phyloP scores from a whole-genome alignment of 2,329 filamentous ascomycete species.

The Penicillium digitatum region DNA sequence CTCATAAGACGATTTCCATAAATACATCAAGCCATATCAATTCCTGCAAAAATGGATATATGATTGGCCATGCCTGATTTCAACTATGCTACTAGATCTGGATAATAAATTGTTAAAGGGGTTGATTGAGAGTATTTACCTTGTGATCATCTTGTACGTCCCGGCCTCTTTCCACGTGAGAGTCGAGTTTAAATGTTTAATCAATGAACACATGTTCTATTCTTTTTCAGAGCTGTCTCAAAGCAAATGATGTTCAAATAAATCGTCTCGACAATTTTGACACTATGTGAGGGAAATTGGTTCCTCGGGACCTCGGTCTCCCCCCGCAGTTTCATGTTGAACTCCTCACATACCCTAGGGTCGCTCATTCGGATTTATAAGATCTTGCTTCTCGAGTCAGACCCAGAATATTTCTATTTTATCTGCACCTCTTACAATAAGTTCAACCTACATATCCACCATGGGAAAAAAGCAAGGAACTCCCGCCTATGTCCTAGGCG shows the following conservation, averaged over 20 bases:
- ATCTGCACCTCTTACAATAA: neutral
- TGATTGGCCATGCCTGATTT: neutral
- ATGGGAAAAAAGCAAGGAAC: slow-evolving; percentile 52
- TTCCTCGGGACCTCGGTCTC: slow-evolving; percentile 36
- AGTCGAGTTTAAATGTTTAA: neutral
- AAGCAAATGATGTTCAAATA: neutral
- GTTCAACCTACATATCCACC: slow-evolving; percentile 33
- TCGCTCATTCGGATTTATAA: slow-evolving; percentile 4
- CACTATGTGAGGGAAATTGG: neutral
- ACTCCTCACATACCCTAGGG: slow-evolving; percentile 6
- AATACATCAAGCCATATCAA: neutral
- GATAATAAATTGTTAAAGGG: neutral
- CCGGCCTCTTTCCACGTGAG: neutral
- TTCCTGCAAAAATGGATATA: no score
- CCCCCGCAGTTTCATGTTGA: slow-evolving; percentile 27
- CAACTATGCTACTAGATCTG: neutral
- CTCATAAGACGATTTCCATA: neutral
- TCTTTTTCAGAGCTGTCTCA: neutral
- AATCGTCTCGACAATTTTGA: neutral
- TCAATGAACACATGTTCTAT: neutral
- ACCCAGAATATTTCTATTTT: neutral
- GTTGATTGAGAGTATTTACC: neutral
- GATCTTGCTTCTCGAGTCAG: neutral
- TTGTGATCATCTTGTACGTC: neutral
- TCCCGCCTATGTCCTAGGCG: slow-evolving; percentile 83